Base-by-base conservation (phyloP, 2,329 filamentous ascomycete genomes). In the Stagonosporopsis vannaccii region DNA sequence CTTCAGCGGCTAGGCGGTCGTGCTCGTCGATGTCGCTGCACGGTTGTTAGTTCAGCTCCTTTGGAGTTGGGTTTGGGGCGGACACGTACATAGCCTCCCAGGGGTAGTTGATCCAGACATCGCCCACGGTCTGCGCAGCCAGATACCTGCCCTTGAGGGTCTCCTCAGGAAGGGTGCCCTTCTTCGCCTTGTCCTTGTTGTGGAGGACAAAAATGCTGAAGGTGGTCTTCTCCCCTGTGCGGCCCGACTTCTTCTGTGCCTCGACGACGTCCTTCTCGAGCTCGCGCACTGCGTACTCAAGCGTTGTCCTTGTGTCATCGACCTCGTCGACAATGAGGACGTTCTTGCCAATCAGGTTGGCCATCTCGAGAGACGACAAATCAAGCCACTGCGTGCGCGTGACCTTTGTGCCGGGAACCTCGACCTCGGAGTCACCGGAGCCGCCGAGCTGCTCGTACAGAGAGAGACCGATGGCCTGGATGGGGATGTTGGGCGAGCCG, bases 361-460 rank as follows among this genome's bases (percentile, higher is more conserved):
- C 85, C 89, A 96, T 95, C 78, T 92, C 88, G 63, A 97, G 85
- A 43, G 89, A 89, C 63, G 85, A 90, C 59, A 99, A 82, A 78
- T 99, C 95, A 55, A 99, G 87, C 95, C 95, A 99, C 85, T 99
- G 95, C 35, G 95, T 98, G 68, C 95, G 90, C 37, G 92, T 98
- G 68, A 99, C 95, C 81, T 96, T 95, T 65, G 91, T 97, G 65
- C 94, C 94, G 39, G 90, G 89, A 61, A 84, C 80, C 80, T 99
- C 95, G 71, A 91, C 83, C 55, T 83, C 80, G 39, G 81, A 79
- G 70, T 91, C 84, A 54, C 82, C 80, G 47, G 80, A 81, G 56
- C 85, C 83, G 61, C 84, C 82, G 46, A 98, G 89, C 61, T 87
- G 84, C 81, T 99, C 95, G 83, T 99, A 99, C 52, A 99, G 88